Conservation (phyloP, 179 eudicot species). For the Actinidia arguta region DNA sequence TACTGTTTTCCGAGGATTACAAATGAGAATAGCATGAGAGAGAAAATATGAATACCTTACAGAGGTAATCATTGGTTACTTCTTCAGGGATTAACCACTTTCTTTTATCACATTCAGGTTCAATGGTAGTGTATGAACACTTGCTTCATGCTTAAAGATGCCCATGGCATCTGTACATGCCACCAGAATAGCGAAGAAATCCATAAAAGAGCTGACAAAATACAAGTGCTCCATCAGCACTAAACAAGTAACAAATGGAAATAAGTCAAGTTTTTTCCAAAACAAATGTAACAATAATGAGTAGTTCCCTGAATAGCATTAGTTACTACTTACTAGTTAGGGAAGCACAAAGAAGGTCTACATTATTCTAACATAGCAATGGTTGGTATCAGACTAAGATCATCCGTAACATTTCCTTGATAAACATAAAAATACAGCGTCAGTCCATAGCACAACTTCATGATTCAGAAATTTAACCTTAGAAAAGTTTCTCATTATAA, state of each 20-base stretch:
- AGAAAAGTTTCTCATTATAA: background rate
- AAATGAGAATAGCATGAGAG: slow-evolving; percentile 10
- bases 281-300: background rate
- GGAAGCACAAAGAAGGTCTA: too few relatives aligned
- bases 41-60: slow-evolving; percentile 61
- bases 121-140: slow-evolving; percentile 78
- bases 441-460: background rate
- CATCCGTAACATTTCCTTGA: background rate
- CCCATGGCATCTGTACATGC: slow-evolving; percentile 83
- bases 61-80: slow-evolving; percentile 73
- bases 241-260: slow-evolving; percentile 30
- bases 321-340: too few relatives aligned
- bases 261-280: background rate
- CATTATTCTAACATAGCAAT: too few relatives aligned
- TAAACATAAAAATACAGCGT: background rate
- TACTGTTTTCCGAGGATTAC: background rate
- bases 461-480: background rate
- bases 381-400: background rate
- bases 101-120: slow-evolving; percentile 76
- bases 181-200: slow-evolving; percentile 70
- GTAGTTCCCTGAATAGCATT: background rate
- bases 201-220: slow-evolving; percentile 82
- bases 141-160: slow-evolving; percentile 92
- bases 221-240: slow-evolving; percentile 92
- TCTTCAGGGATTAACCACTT: slow-evolving; percentile 91